Percentiles rank a stretch among this genome's conserved stretches.
These are phyloP conservation scores for Trypanosoma platydactyli DNA, from an alignment of 208 protist species.

Conservation along the genomic window DNA sequence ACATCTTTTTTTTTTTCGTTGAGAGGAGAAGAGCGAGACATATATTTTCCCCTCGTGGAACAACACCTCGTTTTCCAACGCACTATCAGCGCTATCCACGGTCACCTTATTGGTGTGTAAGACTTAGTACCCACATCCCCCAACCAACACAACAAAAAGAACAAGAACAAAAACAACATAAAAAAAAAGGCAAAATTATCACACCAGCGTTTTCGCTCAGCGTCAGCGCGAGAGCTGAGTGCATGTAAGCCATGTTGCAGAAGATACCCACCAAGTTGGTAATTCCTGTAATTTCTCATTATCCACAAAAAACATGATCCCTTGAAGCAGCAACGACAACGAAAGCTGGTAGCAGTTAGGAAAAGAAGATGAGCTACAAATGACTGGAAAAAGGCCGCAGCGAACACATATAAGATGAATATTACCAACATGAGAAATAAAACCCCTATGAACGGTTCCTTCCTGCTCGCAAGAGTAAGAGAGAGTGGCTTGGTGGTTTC, in stretches of 20 bases:
- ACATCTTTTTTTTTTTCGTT: no score
- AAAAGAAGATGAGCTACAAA: conserved; percentile 28
- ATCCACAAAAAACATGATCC: conserved; percentile 26
- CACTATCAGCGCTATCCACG: no score
- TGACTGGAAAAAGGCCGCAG: conserved; percentile 26
- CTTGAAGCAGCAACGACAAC: conserved; percentile 35
- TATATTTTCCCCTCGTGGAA: no score
- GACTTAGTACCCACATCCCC: no score
- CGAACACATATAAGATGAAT: conserved; percentile 30
- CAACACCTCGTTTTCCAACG: no score
- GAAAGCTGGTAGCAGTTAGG: conserved; percentile 26
- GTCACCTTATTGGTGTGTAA: no score
- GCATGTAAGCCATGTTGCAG: conserved; percentile 39
- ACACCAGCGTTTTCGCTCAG: conserved; percentile 41
- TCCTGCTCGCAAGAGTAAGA: background rate
- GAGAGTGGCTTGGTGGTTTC: background rate
- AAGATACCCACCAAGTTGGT: conserved; percentile 57
- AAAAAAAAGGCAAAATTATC: conserved; percentile 40
- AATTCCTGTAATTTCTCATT: conserved; percentile 31
- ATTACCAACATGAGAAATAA: conserved; percentile 46
- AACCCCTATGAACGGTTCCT: conserved; percentile 30
- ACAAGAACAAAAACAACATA: conserved; percentile 22
- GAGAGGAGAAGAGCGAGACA: no score
- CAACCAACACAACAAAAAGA: no score
- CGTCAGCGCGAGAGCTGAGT: conserved; percentile 48